Base-by-base conservation (phyloP, 1,139 yeast genomes). In the Torulaspora globosa region DNA sequence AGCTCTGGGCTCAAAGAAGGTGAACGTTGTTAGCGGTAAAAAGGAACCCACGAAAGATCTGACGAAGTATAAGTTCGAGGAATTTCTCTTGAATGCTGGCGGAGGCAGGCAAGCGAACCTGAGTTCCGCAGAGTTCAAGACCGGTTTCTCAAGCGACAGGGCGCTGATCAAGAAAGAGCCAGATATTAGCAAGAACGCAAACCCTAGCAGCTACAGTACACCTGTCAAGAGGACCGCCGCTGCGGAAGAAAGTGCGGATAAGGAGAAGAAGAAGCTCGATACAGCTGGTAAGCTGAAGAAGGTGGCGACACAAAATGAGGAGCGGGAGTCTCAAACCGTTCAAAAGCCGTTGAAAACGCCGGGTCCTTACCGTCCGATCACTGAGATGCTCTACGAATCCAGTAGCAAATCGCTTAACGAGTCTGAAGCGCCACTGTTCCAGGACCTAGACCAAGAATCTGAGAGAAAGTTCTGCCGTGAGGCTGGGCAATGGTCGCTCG, bases 401-500 rank as follows among this genome's bases (percentile, higher is more conserved):
- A 41, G 36, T 3, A 28, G 36, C 10, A 45, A 47, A n/a, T 21
- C 21, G 18, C 28, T 33, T 4, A 27, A 32, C 14, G 18, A 37
- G 8, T 14, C 32, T 12, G 39, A 19, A n/a, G 30, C 19, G 6
- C 34, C 44, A 5, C 43, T 48, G n/a, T 48, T 48, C 27, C 46
- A 36, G 21, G 56, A 50, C 24, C 27, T 53, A 19, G 52, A 51
- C n/a, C 53, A 57, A 16, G 51, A 53, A 12, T 34, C 41, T 3
- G 62, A 52, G 32, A 48, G 39, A 43, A 59, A 47, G 8, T 51
- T 52, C 31, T 67, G 65, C 34, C 40, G 60, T n/a, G 55, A 60
- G 1, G 55, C 61, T 34, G 61, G 68, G 0, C 55, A 57, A 21
- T 49, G 59, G 46, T 51, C 64, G 2, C 57, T 72, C 14, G 54